phyloP scores from a whole-genome alignment of 2,329 filamentous ascomycete species.

The Bertia moriformis region DNA sequence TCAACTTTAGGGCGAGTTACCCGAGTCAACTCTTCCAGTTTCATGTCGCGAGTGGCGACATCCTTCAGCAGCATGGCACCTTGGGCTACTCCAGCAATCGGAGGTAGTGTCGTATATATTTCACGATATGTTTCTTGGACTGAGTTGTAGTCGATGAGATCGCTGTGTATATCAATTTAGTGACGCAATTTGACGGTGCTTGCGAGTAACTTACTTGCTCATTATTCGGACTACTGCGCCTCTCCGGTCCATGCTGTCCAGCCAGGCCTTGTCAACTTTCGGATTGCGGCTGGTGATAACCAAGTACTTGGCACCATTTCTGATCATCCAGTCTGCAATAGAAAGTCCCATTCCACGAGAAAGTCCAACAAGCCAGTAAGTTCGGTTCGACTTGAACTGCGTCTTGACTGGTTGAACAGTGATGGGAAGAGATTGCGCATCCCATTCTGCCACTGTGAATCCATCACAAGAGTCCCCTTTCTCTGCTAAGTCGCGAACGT shows the following conservation, averaged over 20 bases:
- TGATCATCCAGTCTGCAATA: slow-evolving; percentile 7
- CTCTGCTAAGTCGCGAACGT: not conserved
- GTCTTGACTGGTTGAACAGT: not conserved
- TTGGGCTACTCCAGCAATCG: slow-evolving; percentile 19
- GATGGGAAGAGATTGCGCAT: not conserved
- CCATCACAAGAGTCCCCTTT: not conserved
- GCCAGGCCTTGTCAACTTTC: slow-evolving; percentile 1
- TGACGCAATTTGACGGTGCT: not conserved
- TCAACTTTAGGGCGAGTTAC: slow-evolving; percentile 20
- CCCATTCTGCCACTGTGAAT: not conserved
- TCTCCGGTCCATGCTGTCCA: slow-evolving; percentile 1
- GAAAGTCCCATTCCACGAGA: not conserved
- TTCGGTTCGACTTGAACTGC: not conserved
- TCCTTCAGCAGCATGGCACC: slow-evolving; percentile 21
- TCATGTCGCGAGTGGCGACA: slow-evolving; percentile 14
- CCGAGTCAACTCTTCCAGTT: slow-evolving; percentile 11
- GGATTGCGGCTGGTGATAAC: slow-evolving; percentile 6
- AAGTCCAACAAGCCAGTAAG: not conserved
- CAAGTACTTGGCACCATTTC: slow-evolving; percentile 4
- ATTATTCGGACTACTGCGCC: slow-evolving; percentile 3
- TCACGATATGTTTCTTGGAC: slow-evolving; percentile 9
- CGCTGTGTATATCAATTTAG: slow-evolving; percentile 3
- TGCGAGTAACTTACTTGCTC: slow-evolving; percentile 3
- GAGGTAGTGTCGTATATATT: slow-evolving; percentile 14
- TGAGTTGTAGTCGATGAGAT: slow-evolving; percentile 7